Percentiles rank a stretch among this genome's conserved stretches.
These are phyloP conservation scores for Chlorencoelia australis DNA, from an alignment of 2,329 filamentous ascomycete genomes.

Conservation along the genomic window DNA sequence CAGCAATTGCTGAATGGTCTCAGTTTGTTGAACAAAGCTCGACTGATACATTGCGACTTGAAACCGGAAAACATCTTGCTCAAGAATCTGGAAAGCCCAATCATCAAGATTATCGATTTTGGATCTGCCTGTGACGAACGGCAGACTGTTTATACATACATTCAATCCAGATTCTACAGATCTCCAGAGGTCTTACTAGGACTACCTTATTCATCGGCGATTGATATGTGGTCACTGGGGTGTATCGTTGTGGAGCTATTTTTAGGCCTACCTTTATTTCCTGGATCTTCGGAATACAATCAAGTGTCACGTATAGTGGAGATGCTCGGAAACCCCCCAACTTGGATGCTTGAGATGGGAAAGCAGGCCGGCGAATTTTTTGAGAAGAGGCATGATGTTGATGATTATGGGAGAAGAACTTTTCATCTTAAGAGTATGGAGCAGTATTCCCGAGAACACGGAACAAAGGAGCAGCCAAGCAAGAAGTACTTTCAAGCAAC, in stretches of 20 bases:
- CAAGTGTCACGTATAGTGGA: constrained; percentile 95
- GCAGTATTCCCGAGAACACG: constrained; percentile 90
- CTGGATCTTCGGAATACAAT: constrained; percentile 96
- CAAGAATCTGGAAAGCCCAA: constrained; percentile 96
- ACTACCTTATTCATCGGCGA: constrained; percentile 92
- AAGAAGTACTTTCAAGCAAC: constrained; percentile 98
- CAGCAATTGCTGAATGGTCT: constrained; percentile 92
- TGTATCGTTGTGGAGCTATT: constrained; percentile 98
- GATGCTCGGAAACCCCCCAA: constrained; percentile 92
- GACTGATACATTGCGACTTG: constrained; percentile 93
- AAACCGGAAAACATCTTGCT: constrained; percentile 97
- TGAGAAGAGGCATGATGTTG: constrained; percentile 69
- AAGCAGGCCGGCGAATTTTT: constrained; percentile 98
- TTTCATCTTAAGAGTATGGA: constrained; percentile 97
- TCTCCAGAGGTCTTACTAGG: constrained; percentile 95
- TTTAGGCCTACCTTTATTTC: constrained; percentile 86
- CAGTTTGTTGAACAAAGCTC: constrained; percentile 87
- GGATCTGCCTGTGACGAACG: constrained; percentile 96
- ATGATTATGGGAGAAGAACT: constrained; percentile 85
- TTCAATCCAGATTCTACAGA: constrained; percentile 95
- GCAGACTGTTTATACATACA: constrained; percentile 98
- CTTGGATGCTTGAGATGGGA: constrained; percentile 99
- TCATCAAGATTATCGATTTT: constrained; percentile 99
- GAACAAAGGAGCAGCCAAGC: constrained; percentile 95
- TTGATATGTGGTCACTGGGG: constrained; percentile 98